These are phyloP conservation scores for Hypoxylon sp. DNA, from an alignment of 2,329 filamentous ascomycete species.

Conservation along the genomic window DNA sequence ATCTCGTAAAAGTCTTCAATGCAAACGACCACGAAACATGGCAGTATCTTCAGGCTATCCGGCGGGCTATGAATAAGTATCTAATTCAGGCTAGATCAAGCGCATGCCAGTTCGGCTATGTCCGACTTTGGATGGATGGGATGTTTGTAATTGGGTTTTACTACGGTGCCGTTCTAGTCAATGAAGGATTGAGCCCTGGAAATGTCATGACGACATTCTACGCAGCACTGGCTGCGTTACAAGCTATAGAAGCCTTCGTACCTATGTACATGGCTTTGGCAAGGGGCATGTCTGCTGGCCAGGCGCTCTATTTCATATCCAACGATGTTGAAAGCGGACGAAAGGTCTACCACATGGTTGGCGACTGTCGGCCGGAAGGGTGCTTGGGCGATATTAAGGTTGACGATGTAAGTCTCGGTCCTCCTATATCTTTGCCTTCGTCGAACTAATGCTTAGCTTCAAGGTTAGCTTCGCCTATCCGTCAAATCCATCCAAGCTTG, in stretches of 20 bases:
- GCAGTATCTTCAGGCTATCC: constrained; percentile 72
- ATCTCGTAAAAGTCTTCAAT: constrained; percentile 89
- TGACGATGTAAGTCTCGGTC: constrained; percentile 67
- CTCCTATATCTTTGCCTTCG: neutral
- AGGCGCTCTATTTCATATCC: constrained; percentile 66
- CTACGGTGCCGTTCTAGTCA: constrained; percentile 81
- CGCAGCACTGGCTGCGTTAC: constrained; percentile 80
- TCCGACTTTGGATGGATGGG: constrained; percentile 78
- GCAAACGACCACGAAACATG: constrained; percentile 77
- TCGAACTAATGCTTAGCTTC: constrained; percentile 14
- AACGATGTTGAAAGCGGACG: constrained; percentile 50
- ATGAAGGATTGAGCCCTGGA: constrained; percentile 70
- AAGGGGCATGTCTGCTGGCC: constrained; percentile 82
- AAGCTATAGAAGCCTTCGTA: constrained; percentile 79
- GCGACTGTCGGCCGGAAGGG: constrained; percentile 52
- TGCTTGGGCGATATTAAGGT: constrained; percentile 79
- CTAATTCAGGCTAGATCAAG: constrained; percentile 76
- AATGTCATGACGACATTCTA: constrained; percentile 88
- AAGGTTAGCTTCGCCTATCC: constrained; percentile 89
- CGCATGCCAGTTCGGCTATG: constrained; percentile 78
- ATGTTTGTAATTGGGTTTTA: constrained; percentile 94
- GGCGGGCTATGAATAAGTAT: constrained; percentile 72
- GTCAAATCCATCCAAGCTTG: constrained; percentile 70
- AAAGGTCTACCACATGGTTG: constrained; percentile 50
- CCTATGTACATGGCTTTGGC: constrained; percentile 82